Evolutionary conservation across 1,139 yeast genomes (phyloP).

Genomic region (Pneumocystis oryctolagi): DNA sequence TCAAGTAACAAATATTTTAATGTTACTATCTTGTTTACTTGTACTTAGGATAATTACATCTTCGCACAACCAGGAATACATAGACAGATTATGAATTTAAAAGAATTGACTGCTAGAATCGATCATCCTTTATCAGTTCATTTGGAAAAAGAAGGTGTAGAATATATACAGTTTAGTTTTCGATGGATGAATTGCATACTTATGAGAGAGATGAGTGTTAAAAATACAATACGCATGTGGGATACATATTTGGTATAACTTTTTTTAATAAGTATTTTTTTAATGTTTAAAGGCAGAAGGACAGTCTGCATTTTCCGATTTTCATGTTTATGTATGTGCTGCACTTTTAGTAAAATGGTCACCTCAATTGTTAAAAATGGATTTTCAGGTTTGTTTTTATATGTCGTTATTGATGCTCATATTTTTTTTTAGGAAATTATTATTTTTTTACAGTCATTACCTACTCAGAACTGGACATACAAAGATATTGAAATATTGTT

Average conservation of each 20-base stretch:
- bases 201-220: slow-evolving; percentile 79
- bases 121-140: slow-evolving; percentile 62
- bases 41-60: slow-evolving; percentile 74
- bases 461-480: slow-evolving; percentile 73
- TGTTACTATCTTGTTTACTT: not conserved
- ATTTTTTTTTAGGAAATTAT: slow-evolving; percentile 61
- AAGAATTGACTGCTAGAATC: slow-evolving; percentile 63
- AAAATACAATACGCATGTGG: slow-evolving; percentile 86
- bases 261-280: not conserved
- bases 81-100: slow-evolving; percentile 70
- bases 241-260: slow-evolving; percentile 54
- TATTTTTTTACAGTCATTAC: slow-evolving; percentile 76
- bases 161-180: slow-evolving; percentile 86
- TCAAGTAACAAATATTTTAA: not conserved
- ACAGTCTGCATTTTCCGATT: slow-evolving; percentile 68
- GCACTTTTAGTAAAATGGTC: slow-evolving; percentile 87
- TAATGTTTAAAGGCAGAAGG: slow-evolving; percentile 42
- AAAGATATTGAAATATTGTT: slow-evolving; percentile 80
- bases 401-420: not conserved
- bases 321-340: slow-evolving; percentile 97
- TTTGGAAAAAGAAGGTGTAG: slow-evolving; percentile 64
- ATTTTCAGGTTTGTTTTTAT: slow-evolving; percentile 31
- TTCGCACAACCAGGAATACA: slow-evolving; percentile 97
- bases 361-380: slow-evolving; percentile 62
- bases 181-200: slow-evolving; percentile 97